phyloP scores from a whole-genome alignment of 768 basidiomycete genomes.

The Boletus eberwhitei region DNA sequence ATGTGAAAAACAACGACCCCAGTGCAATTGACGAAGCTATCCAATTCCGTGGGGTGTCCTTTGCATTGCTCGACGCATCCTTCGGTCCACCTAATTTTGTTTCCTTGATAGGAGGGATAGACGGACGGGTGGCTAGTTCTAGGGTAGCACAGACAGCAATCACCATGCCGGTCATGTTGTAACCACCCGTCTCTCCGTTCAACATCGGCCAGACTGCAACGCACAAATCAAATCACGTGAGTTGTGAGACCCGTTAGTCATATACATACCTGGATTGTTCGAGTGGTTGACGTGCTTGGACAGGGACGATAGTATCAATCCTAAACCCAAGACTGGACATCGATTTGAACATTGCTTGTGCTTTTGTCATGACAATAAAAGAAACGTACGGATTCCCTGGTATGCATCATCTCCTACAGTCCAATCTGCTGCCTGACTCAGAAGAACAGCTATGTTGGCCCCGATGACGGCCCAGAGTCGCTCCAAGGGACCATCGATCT shows the following conservation, averaged over 20 bases:
- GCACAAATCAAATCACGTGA: conserved; percentile 2
- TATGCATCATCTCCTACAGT: conserved; percentile 40
- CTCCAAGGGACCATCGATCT: conserved; percentile 46
- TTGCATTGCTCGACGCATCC: neutral
- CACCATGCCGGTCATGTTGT: conserved; percentile 62
- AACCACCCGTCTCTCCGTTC: conserved; percentile 60
- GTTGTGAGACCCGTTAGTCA: neutral
- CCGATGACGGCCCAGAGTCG: conserved; percentile 55
- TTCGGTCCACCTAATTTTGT: neutral
- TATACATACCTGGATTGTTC: conserved; percentile 65
- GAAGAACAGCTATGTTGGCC: conserved; percentile 48
- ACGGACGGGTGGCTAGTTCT: conserved; percentile 49
- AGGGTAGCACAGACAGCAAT: conserved; percentile 56
- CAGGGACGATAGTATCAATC: conserved; percentile 62
- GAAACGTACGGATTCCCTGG: conserved; percentile 46
- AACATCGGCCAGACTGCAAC: conserved; percentile 74
- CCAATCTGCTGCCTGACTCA: conserved; percentile 56
- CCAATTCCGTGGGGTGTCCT: conserved; percentile 30
- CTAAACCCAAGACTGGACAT: conserved; percentile 58
- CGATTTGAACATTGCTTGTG: neutral
- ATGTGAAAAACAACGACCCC: conserved; percentile 64
- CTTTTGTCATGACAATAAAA: neutral
- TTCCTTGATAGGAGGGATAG: conserved; percentile 8
- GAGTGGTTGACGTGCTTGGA: conserved; percentile 77
- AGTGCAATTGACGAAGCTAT: conserved; percentile 50